Evolutionary conservation across 2,329 filamentous ascomycete species (phyloP), one percentile per base, ranked within the genome.

Genomic region (Botrytis squamosa): DNA sequence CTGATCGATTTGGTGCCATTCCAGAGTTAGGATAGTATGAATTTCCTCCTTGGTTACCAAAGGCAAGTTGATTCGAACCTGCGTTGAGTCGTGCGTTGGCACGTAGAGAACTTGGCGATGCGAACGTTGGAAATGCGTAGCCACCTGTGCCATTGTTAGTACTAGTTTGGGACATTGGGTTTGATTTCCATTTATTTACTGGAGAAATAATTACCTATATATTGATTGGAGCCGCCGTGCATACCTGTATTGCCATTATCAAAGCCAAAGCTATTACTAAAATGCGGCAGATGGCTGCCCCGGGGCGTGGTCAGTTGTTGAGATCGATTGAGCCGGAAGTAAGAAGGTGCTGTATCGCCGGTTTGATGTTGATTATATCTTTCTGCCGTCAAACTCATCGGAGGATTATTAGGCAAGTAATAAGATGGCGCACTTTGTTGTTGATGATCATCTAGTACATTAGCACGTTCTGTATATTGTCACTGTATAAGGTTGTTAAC

Each of bases 1-100:
- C 4, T 52, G 8, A 2, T 52, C n/a, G 49, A n/a, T 1, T n/a
- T n/a, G 12, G 5, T 52, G 12, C 1, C 49, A 52, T 52, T 6
- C 49, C 12, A n/a, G 10, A 0, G 1, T n/a, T 12, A 3, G 0
- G 2, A 25, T n/a, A n/a, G 1, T 2, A 14, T 52, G 49, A 14
- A n/a, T 10, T 3, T n/a, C 25, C 10, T 52, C 10, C 25, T 52
- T n/a, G 25, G 4, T 7, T 7, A 3, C 2, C 6, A 2, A 16
- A n/a, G 12, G 25, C 12, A 52, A n/a, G 4, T n/a, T 16, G 49
- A 52, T 25, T 0, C 25, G 4, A 2, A n/a, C 1, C 1, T n/a
- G 49, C n/a, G 1, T 7, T n/a, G 1, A 22, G 44, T 49, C 25
- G 49, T n/a, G 5, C 1, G 22, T 52, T 52, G 49, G 4, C 10